Evolutionary conservation across 768 basidiomycete species (phyloP).

Genomic region (Thelephora aurantiotincta): DNA sequence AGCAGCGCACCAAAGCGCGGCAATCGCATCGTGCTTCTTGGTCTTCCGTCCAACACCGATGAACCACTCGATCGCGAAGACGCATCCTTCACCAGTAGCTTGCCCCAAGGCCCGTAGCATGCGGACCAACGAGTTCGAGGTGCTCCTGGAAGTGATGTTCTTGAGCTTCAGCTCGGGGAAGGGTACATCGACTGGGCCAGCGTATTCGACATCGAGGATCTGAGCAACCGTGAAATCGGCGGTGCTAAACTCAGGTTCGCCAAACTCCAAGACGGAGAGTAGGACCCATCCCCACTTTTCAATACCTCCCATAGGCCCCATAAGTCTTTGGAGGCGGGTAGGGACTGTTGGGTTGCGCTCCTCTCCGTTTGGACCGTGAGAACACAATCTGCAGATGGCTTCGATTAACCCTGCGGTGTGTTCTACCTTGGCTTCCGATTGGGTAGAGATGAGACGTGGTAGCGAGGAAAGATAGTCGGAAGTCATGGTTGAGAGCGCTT

Average conservation of each 20-base stretch:
- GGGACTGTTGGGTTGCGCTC: slow-evolving; percentile 19
- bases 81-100: slow-evolving; percentile 50
- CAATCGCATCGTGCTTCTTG: slow-evolving; percentile 31
- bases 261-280: slow-evolving; percentile 68
- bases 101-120: slow-evolving; percentile 67
- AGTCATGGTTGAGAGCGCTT: slow-evolving; percentile 47
- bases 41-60: slow-evolving; percentile 35
- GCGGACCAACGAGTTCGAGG: slow-evolving; percentile 39
- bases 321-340: slow-evolving; percentile 39
- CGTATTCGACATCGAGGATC: slow-evolving; percentile 37
- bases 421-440: slow-evolving; percentile 61
- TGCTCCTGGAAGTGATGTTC: slow-evolving; percentile 35
- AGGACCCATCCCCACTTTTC: slow-evolving; percentile 90
- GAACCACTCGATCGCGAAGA: slow-evolving; percentile 81
- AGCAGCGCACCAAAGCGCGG: slow-evolving; percentile 78
- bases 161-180: slow-evolving; percentile 53
- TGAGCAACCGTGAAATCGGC: slow-evolving; percentile 35
- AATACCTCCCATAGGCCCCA: slow-evolving; percentile 73
- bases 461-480: slow-evolving; percentile 52
- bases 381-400: slow-evolving; percentile 44
- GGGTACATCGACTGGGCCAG: slow-evolving; percentile 17
- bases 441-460: slow-evolving; percentile 56
- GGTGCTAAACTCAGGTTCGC: slow-evolving; percentile 32
- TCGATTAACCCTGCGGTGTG: slow-evolving; percentile 55
- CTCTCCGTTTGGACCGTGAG: no score